Conservation (phyloP, 2,329 filamentous ascomycete genomes). For the Colletotrichum lupini region DNA sequence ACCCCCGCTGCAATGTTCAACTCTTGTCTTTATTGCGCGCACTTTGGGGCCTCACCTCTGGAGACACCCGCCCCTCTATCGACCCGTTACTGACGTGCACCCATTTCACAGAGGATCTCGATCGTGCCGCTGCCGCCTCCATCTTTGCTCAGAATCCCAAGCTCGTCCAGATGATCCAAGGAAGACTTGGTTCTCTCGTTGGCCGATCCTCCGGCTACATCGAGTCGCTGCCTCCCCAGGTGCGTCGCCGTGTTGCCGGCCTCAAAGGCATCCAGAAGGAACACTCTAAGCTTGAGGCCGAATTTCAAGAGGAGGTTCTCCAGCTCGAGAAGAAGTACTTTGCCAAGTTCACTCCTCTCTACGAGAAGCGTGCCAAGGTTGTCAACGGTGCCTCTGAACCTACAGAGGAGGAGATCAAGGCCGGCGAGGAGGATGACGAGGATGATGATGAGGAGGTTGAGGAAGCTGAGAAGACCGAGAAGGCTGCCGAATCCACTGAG, state of each 20-base stretch:
- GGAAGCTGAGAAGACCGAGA: constrained; percentile 66
- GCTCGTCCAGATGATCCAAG: constrained; percentile 97
- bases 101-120: constrained; percentile 81
- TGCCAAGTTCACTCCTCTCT: constrained; percentile 96
- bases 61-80: constrained; percentile 20
- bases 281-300: constrained; percentile 96
- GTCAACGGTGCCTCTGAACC: constrained; percentile 90
- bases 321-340: constrained; percentile 99
- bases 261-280: constrained; percentile 99
- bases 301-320: constrained; percentile 98
- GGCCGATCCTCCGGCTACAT: constrained; percentile 97
- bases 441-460: constrained; percentile 73
- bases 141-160: constrained; percentile 96
- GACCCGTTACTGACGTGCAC: constrained; percentile 38
- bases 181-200: constrained; percentile 91
- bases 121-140: constrained; percentile 86
- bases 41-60: not conserved
- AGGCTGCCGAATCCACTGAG: constrained; percentile 62
- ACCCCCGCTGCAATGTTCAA: constrained; percentile 37
- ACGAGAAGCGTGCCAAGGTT: constrained; percentile 93
- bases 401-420: constrained; percentile 85
- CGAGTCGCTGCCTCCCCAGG: constrained; percentile 89
- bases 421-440: constrained; percentile 83
- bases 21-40: not conserved
- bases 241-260: constrained; percentile 93